Conservation (phyloP, 257 asterid genomes). For the Solanum infundibuliforme region DNA sequence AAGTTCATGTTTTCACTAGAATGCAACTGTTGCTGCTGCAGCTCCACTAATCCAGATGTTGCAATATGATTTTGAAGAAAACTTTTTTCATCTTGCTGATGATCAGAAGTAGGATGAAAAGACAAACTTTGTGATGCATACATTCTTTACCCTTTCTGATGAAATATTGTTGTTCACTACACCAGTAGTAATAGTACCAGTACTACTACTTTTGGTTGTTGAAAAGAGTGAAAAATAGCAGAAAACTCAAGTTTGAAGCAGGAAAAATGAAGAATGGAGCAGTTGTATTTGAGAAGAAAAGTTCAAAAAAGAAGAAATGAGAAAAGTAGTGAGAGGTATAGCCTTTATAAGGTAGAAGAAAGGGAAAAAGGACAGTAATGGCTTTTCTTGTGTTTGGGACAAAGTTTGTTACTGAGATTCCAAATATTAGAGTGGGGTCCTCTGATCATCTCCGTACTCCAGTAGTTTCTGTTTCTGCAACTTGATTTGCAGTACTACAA, state of each 20-base stretch:
- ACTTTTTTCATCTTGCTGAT: constrained; percentile 28
- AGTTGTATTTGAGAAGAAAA: neutral
- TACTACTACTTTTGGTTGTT: neutral
- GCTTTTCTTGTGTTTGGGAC: neutral
- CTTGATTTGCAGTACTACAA: neutral
- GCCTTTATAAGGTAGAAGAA: neutral
- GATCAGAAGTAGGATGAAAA: constrained; percentile 29
- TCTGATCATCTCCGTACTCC: constrained; percentile 22
- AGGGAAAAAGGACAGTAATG: neutral
- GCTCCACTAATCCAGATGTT: constrained; percentile 30
- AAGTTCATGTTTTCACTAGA: neutral
- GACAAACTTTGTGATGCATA: constrained; percentile 28
- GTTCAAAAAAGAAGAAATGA: neutral
- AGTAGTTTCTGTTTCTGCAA: neutral
- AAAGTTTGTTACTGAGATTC: constrained; percentile 36
- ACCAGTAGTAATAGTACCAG: neutral
- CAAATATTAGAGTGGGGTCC: constrained; percentile 11
- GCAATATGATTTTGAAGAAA: constrained; percentile 19
- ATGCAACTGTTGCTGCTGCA: constrained; percentile 37
- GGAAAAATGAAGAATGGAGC: neutral
- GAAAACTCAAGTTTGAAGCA: neutral
- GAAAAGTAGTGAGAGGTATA: neutral
- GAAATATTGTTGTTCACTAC: neutral
- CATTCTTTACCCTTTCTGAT: constrained; percentile 13
- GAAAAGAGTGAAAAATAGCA: neutral